Base-by-base conservation (phyloP, 2,329 filamentous ascomycete species). In the Aspergillus glaucus region DNA sequence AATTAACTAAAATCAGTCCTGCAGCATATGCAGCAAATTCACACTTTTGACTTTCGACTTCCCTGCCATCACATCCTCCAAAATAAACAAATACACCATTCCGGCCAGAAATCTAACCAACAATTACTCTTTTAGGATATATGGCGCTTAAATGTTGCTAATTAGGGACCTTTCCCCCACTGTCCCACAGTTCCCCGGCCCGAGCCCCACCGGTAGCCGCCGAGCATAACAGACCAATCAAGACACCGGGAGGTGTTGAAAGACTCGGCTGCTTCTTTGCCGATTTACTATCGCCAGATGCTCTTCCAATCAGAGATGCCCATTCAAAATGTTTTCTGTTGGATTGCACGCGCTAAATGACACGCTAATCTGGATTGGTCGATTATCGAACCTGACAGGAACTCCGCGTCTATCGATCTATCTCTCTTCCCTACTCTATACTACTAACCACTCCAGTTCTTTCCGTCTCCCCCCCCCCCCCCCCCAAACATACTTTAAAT, bases 81-180 rank as follows among this genome's bases (percentile, higher is more conserved):
- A 22, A 22, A 22, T 22, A 3, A 22, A 22, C 22, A 22, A 22
- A 22, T 22, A 22, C 22, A 22, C 22, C 22, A 22, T 22, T 22
- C 22, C 5, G 22, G 22, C 22, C 22, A 22, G 4, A 22, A 22
- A 22, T 22, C 15, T 19, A 22, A 24, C 4, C 4, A 22, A 43
- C 14, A 22, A 22, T 43, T 22, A 10, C 41, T 24, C 1, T 2
- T 30, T 37, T 17, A 15, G 34, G 34, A 21, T 6, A 6, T 26
- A 43, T 46, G 48, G 51, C 48, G 50, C 45, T 50, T 51, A 57
- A 55, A 37, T 47, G 56, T 52, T 53, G 46, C 52, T 54, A 54
- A 51, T 52, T 52, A 52, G 28, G 53, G 51, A 15, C 36, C 41
- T 45, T 37, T n/a, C n/a, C 34, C 34, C 34, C 34, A 37, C 15